Evolutionary conservation across 257 asterid species (phyloP), one percentile per base, ranked within the genome.

Genomic region (Prunella vulgaris): DNA sequence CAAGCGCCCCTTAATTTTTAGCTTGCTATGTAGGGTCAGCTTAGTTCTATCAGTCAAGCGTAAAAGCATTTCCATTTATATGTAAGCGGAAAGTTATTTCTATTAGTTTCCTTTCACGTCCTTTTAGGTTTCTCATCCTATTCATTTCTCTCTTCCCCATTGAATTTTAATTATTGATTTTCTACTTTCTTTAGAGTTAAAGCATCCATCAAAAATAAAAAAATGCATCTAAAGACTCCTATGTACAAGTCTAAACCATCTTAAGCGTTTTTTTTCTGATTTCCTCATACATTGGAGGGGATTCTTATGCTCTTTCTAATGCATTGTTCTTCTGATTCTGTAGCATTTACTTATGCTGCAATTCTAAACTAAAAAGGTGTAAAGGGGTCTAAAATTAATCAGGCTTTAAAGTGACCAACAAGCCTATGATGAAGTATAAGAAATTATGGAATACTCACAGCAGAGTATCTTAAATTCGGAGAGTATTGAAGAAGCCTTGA

Each of bases 401-500:
- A 42, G 60, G 51, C 57, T 15, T 48, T 32, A 62, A 74, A 20
- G 66, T 40, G 48, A 24, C 48, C 2, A 40, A 25, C 5, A 46
- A 32, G 21, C 18, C 10, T 7, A 27, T 44, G n/a, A 32, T 10
- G 32, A 24, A 58, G 30, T 37, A 54, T 60, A 54, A 72, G 33
- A 5, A 22, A 44, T 30, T n/a, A 65, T 53, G 27, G 64, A 54
- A 62, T 74, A 86, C 97, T 90, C 76, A 90, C 94, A 74, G 94
- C 94, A 69, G 86, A 80, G 83, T 88, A 90, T 80, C 97, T 80
- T 72, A 88, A 73, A 73, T 88, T 86, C 27, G 97, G 97, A 15
- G 97, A 90, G 87, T 90, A 90, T 68, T 90, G 97, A 75, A 90
- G 97, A 74, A 90, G 95, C 72, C 96, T 85, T 5, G 95, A 86